A percentile compares a stretch with the other conserved stretches of the same genome.
These are phyloP conservation scores for Mycosarcoma maydis DNA, from an alignment of 1,284 basidiomycete species.

Conservation along the genomic window DNA sequence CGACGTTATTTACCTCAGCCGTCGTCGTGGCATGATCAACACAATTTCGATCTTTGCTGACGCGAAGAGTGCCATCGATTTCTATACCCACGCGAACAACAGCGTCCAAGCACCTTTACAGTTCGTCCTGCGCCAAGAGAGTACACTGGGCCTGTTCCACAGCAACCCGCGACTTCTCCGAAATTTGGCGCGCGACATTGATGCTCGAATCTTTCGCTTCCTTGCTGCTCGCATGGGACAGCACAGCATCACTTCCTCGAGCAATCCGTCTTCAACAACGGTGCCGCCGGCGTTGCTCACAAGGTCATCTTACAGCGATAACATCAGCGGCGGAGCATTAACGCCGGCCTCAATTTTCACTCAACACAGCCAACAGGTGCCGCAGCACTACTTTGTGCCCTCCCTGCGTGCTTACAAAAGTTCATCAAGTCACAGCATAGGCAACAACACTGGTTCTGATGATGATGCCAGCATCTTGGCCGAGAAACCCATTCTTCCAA, in stretches of 20 bases:
- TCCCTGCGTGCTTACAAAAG: background rate
- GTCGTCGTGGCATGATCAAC: slow-evolving; percentile 1
- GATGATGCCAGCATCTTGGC: background rate
- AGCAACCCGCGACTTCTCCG: background rate
- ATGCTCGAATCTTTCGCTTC: slow-evolving; percentile 1
- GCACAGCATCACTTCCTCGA: background rate
- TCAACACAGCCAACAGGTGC: background rate
- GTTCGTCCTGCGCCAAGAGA: background rate
- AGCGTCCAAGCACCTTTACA: background rate
- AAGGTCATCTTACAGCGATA: background rate
- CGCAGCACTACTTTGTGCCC: slow-evolving; percentile 1
- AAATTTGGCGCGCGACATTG: background rate
- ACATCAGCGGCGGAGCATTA: background rate
- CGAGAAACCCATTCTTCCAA: slow-evolving; percentile 1
- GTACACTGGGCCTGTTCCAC: background rate
- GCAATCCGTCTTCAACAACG: background rate
- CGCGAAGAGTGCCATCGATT: background rate
- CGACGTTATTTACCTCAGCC: background rate
- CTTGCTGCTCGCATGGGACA: background rate
- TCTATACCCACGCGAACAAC: background rate
- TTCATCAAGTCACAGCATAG: background rate
- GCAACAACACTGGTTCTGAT: background rate
- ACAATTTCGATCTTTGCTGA: background rate
- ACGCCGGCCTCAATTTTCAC: background rate
- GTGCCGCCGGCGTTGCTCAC: background rate